These are phyloP conservation scores for Neurospora sp. DNA, from an alignment of 495 filamentous ascomycete species.

Conservation along the genomic window DNA sequence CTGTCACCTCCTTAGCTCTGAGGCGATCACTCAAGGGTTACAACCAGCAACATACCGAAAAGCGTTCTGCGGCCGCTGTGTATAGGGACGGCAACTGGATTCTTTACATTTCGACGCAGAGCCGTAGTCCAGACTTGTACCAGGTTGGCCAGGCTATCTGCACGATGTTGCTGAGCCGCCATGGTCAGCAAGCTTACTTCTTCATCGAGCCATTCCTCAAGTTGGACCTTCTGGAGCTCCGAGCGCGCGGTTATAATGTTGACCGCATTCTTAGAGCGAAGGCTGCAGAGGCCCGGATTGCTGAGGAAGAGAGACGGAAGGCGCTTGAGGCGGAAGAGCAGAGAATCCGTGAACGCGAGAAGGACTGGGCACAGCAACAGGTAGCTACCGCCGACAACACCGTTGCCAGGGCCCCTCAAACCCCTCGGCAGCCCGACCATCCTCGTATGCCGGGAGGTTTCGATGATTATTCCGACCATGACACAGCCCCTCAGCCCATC, in stretches of 20 bases:
- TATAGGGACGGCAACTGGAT: constrained; percentile 22
- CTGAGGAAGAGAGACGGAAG: constrained; percentile 68
- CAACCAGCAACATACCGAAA: constrained; percentile 54
- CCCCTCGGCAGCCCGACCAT: constrained; percentile 5
- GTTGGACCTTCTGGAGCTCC: constrained; percentile 61
- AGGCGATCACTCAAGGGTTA: constrained; percentile 61
- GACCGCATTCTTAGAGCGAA: constrained; percentile 80
- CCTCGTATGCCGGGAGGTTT: constrained; percentile 37
- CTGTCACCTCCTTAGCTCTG: constrained; percentile 64
- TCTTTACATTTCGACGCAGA: constrained; percentile 42
- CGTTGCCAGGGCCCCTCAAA: constrained; percentile 50
- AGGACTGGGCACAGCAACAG: constrained; percentile 40
- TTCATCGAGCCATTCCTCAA: constrained; percentile 82
- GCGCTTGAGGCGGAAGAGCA: constrained; percentile 66
- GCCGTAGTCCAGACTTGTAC: constrained; percentile 58
- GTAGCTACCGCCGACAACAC: constrained; percentile 19
- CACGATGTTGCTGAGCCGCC: constrained; percentile 65
- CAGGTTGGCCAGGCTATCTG: constrained; percentile 82
- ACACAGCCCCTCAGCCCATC: constrained; percentile 11
- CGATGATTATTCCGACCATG: constrained; percentile 46
- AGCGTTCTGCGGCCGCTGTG: constrained; percentile 51
- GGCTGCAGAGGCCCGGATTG: constrained; percentile 73
- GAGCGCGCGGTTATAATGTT: constrained; percentile 84
- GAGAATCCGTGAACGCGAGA: constrained; percentile 50
- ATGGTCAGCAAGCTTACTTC: constrained; percentile 73